Evolutionary conservation across 1,284 basidiomycete species (phyloP).

Genomic region (Ceraceosorus bombacis): DNA sequence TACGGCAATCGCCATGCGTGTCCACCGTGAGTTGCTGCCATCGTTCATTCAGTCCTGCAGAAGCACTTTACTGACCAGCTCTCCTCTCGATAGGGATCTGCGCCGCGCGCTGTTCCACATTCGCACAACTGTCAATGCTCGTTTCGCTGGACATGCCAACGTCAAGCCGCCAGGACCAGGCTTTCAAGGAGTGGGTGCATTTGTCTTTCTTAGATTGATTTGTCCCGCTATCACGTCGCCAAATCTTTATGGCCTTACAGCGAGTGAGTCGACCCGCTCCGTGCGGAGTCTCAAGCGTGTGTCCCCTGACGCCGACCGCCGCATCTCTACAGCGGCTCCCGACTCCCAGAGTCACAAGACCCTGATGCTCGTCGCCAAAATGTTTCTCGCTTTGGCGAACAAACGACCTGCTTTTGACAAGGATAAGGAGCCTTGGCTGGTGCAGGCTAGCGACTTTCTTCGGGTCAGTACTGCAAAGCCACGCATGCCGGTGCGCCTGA

Average conservation of each 20-base stretch:
- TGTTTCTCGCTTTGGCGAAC: conserved; percentile 33
- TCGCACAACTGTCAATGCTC: conserved; percentile 29
- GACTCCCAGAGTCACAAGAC: conserved; percentile 16
- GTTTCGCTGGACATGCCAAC: conserved; percentile 11
- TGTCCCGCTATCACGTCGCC: conserved; percentile 39
- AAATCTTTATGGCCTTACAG: conserved; percentile 34
- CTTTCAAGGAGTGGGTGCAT: conserved; percentile 37
- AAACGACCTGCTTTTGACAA: conserved; percentile 30
- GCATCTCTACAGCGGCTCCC: conserved; percentile 12
- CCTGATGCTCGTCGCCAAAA: conserved; percentile 30
- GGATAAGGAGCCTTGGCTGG: conserved; percentile 34
- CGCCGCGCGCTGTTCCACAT: conserved; percentile 27
- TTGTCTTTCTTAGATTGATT: conserved; percentile 38
- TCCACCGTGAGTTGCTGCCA: conserved; percentile 17
- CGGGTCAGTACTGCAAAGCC: neutral
- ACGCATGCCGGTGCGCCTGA: too few species aligned
- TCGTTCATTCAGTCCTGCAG: neutral
- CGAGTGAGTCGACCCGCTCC: neutral
- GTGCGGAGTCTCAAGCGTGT: neutral
- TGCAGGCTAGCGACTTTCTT: conserved; percentile 27
- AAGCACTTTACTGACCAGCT: neutral
- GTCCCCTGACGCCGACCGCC: neutral
- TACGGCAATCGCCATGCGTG: conserved; percentile 34
- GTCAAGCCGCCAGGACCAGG: conserved; percentile 26
- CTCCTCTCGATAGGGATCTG: conserved; percentile 19